Conservation (phyloP, 306 rosid species). For the Cucurbita argyrosperma region DNA sequence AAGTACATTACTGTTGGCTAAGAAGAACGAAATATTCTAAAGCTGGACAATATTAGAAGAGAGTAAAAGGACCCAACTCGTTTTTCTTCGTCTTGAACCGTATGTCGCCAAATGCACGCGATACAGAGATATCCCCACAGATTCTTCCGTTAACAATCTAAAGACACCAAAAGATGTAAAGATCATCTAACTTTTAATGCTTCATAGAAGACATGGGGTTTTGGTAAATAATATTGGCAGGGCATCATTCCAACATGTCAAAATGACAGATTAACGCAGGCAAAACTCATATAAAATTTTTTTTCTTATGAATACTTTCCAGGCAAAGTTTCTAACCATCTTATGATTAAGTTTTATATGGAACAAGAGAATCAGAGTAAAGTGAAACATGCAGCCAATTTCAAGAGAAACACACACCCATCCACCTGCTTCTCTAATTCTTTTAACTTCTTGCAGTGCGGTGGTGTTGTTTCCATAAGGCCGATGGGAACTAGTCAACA, state of each 20-base stretch:
- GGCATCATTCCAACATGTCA: neutral
- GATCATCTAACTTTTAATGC: neutral
- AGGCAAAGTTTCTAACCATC: neutral
- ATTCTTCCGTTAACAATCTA: constrained; percentile 81
- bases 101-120: constrained; percentile 94
- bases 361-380: neutral
- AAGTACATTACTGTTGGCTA: neutral
- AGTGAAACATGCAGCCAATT: constrained; percentile 12
- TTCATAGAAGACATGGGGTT: neutral
- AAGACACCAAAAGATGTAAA: constrained; percentile 14
- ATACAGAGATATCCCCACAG: constrained; percentile 92
- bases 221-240: neutral
- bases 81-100: constrained; percentile 90
- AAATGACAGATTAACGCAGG: neutral
- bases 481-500: constrained; percentile 73
- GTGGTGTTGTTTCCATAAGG: constrained; percentile 76
- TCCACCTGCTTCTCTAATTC: constrained; percentile 99
- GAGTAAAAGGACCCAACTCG: constrained; percentile 39
- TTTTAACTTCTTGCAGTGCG: constrained; percentile 77
- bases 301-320: neutral
- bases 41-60: constrained; percentile 9
- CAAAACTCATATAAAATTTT: neutral
- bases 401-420: constrained; percentile 87
- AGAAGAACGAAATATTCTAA: neutral
- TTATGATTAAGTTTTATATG: neutral